A percentile compares a stretch with the other conserved stretches of the same genome.
Conservation (phyloP, 192 early-diverging fungal genomes). For the Pilaira anomala region DNA sequence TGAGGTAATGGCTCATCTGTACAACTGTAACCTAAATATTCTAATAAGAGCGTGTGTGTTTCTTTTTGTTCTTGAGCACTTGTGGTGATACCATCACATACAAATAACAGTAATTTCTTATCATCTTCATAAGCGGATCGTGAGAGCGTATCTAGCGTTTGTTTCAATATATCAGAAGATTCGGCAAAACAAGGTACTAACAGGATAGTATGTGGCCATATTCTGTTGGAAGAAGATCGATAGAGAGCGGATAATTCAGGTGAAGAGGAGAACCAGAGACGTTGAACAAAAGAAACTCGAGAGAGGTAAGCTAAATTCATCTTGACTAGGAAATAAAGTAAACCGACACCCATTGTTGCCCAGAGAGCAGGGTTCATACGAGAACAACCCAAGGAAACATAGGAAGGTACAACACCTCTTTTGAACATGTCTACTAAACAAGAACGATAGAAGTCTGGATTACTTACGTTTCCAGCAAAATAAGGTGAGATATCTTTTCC, state of each 20-base stretch:
- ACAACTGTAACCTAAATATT: constrained; percentile 64
- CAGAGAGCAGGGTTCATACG: constrained; percentile 37
- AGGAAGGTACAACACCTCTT: constrained; percentile 24
- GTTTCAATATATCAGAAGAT: constrained; percentile 53
- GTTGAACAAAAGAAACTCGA: constrained; percentile 28
- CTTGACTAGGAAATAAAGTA: constrained; percentile 35
- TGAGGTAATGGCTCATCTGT: constrained; percentile 44
- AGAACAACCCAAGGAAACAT: constrained; percentile 19
- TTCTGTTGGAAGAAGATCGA: neutral
- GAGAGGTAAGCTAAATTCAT: constrained; percentile 38
- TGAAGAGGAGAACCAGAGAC: constrained; percentile 18
- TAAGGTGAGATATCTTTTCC: constrained; percentile 34
- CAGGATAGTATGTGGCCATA: constrained; percentile 41
- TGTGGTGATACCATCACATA: constrained; percentile 67
- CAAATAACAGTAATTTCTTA: constrained; percentile 64
- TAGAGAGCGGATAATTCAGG: neutral
- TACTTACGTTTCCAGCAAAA: constrained; percentile 27
- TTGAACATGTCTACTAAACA: constrained; percentile 33
- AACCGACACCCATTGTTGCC: constrained; percentile 35
- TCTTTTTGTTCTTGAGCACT: constrained; percentile 54
- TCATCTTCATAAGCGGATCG: constrained; percentile 61
- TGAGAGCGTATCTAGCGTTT: constrained; percentile 65
- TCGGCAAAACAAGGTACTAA: constrained; percentile 72
- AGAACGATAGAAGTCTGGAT: constrained; percentile 15
- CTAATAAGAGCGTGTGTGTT: constrained; percentile 59